Evolutionary conservation across 164 flowering plant species (phyloP), one percentile per base, ranked within the genome.

Genomic region (Litsea cubeba): DNA sequence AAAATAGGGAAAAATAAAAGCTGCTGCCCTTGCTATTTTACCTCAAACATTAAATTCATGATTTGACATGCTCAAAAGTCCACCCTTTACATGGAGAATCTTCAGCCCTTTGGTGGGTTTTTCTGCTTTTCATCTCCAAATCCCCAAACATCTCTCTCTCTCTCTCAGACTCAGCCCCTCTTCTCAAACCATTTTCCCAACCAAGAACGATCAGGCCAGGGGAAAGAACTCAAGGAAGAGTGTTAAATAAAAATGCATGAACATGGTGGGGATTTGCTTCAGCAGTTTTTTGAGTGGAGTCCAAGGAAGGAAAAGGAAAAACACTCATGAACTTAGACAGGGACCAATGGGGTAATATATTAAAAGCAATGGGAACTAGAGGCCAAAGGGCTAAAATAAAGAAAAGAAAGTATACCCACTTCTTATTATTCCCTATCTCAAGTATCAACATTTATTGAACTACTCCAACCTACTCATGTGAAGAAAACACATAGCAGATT

Each of bases 51-150:
- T 74, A 76, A 73, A 35, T 79, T 32, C 66, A 50, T 78, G 83
- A 84, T 80, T 82, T 82, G 83, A 84, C 83, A 69, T 69, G 72
- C 74, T 76, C 80, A 74, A 69, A 74, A 81, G 83, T 79, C 82
- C 79, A 75, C 79, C 80, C 79, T 77, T 72, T 74, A 60, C 79
- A 62, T 75, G 32, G 50, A 80, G 78, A 75, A 81, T 81, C 80
- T 81, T 65, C 76, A 46, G 64, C 63, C 63, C 58, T 26, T 46
- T 63, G 22, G 18, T 46, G 24, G 14, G 12, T 18, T 3, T 57
- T 68, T 74, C 6, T 51, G 69, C 66, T 69, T 54, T 54, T 18
- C 6, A 12, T 54, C 60, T 24, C 57, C 35, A 66, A 67, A 57
- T 67, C 65, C 64, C 50, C 40, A 26, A n/a, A 12, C 65, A 3